These are phyloP conservation scores for Crepidotus variabilis DNA, from an alignment of 768 basidiomycete genomes.

Conservation along the genomic window DNA sequence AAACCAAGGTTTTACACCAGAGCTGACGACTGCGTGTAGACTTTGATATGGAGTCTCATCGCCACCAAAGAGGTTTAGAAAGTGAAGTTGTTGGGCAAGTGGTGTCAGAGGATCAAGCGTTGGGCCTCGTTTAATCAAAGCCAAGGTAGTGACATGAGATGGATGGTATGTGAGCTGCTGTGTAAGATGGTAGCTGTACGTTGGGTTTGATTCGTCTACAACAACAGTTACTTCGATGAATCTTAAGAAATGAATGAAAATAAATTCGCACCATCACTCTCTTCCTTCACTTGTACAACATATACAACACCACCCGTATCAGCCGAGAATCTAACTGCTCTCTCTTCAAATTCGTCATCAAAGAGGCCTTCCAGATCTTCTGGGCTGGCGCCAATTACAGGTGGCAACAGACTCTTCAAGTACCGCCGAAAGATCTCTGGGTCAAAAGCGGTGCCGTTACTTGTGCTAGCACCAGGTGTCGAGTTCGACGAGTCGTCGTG, in stretches of 20 bases:
- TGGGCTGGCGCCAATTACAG: conserved; percentile 69
- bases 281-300: conserved; percentile 76
- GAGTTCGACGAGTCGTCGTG: conserved; percentile 10
- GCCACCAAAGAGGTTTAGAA: conserved; percentile 87
- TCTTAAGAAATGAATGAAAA: conserved; percentile 7
- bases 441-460: conserved; percentile 45
- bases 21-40: conserved; percentile 91
- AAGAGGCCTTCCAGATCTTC: conserved; percentile 67
- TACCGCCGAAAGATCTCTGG: conserved; percentile 67
- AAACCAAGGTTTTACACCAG: conserved; percentile 96
- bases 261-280: conserved; percentile 49
- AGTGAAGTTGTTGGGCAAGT: conserved; percentile 27
- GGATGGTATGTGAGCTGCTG: conserved; percentile 77
- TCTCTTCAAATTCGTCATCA: conserved; percentile 72
- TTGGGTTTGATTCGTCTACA: conserved; percentile 63
- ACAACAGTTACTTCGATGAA: conserved; percentile 1
- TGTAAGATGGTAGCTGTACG: conserved; percentile 64
- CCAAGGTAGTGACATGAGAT: conserved; percentile 79
- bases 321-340: conserved; percentile 68
- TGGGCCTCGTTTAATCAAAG: conserved; percentile 89
- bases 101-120: conserved; percentile 78
- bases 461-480: background rate
- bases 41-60: conserved; percentile 94
- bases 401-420: conserved; percentile 69
- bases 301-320: conserved; percentile 79